These are phyloP conservation scores for Backusella tuberculispora DNA, from an alignment of 192 early-diverging fungal genomes.

Conservation along the genomic window DNA sequence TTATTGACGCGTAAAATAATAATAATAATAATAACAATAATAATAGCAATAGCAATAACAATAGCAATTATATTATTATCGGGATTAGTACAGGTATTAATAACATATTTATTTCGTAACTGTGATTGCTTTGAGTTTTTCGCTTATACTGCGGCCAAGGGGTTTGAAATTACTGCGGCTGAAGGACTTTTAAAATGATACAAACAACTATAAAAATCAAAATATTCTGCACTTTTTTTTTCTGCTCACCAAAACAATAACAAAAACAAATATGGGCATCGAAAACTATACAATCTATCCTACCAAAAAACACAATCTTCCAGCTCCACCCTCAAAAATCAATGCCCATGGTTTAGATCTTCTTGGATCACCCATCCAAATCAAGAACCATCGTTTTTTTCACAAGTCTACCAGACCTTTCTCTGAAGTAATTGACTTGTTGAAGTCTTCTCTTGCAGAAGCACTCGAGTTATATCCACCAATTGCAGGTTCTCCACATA, in stretches of 20 bases:
- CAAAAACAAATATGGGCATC: not conserved
- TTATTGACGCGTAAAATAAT: too few species aligned
- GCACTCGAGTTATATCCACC: constrained; percentile 46
- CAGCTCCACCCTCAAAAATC: constrained; percentile 30
- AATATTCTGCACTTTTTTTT: not conserved
- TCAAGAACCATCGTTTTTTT: constrained; percentile 43
- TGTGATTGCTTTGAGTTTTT: too few species aligned
- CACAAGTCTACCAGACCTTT: constrained; percentile 6
- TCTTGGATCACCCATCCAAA: constrained; percentile 37
- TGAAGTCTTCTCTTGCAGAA: constrained; percentile 42
- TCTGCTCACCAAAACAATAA: not conserved
- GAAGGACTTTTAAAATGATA: not conserved
- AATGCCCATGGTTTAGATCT: constrained; percentile 36
- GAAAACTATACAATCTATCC: not conserved
- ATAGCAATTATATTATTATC: too few species aligned
- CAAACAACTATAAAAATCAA: not conserved
- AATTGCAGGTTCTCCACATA: constrained; percentile 34
- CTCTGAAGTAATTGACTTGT: constrained; percentile 34
- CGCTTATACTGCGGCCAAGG: too few species aligned
- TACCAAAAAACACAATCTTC: constrained; percentile 31
- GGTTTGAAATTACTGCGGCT: not conserved
- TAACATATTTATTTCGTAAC: too few species aligned
- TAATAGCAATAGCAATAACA: too few species aligned
- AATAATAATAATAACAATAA: too few species aligned
- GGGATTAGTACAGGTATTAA: too few species aligned